Evolutionary conservation across 1,139 yeast genomes (phyloP), one percentile per base, ranked within the genome.

Genomic region (Saccharomyces hybrid): DNA sequence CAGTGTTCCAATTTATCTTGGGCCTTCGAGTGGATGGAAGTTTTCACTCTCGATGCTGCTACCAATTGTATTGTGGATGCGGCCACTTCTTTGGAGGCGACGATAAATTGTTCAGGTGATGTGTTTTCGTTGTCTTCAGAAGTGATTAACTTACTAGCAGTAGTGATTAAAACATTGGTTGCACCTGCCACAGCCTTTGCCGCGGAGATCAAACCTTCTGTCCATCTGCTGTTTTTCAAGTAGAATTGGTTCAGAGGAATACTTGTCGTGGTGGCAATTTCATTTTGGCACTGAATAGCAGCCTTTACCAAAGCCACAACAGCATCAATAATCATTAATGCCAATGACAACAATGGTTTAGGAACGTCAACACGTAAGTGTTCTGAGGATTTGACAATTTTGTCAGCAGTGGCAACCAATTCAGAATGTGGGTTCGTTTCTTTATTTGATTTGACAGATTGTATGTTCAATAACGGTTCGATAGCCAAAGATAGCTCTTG

Each of bases 11-110:
- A 76, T 55, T 76, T 74, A 59, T 85, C 90, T 69, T 88, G 96
- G 3, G 91, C 81, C 67, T 84, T 81, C 5, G 96, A 87, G 72
- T 83, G 82, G 63, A 82, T 82, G 51, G 84, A 80, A 0, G 95
- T 90, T 70, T 88, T 88, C 41, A 88, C 96, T 63, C 96, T 79
- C 0, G 96, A 85, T 0, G 96, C 95, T 5, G 96, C 93, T 7
- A 90, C 96, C 52, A 89, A 77, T 73, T 89, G 97, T 1, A 95
- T 96, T 0, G 96, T 89, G 0, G 96, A 85, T 0, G 96, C 93
- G 0, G 96, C 95, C 25, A 90, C 96, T 68, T 89, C 96, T 65
- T 88, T 88, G 1, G 96, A 87, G 0, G 96, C 95, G 41, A 89
- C 96, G 62, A 89, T 86, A 58, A 89, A 79, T 70, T 89, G 89